phyloP scores from a whole-genome alignment of 495 filamentous ascomycete genomes.

The Viridothelium virens region DNA sequence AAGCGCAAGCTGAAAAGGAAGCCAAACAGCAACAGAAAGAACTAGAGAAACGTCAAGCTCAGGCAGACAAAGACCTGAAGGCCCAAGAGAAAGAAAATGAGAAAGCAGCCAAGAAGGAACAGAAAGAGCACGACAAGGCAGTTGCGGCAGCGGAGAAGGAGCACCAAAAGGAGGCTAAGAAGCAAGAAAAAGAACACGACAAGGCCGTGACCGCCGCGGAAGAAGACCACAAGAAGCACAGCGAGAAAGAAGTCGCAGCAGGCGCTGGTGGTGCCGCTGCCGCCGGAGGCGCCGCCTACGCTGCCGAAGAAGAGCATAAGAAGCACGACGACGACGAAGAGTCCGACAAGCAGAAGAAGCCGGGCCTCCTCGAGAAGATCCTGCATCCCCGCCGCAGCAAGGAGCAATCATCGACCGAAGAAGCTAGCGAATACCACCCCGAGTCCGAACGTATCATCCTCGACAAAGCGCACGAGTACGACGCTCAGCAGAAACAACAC shows the following conservation, averaged over 20 bases:
- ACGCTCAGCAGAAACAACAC: background rate
- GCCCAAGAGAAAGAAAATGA: background rate
- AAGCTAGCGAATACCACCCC: constrained; percentile 7
- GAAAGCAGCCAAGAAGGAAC: constrained; percentile 15
- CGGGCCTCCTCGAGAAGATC: constrained; percentile 20
- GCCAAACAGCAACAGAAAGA: constrained; percentile 20
- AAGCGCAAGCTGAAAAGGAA: constrained; percentile 14
- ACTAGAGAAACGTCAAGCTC: constrained; percentile 8
- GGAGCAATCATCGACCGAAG: constrained; percentile 14
- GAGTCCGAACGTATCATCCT: background rate
- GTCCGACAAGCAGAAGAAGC: constrained; percentile 22
- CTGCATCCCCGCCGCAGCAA: constrained; percentile 30
- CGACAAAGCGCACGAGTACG: constrained; percentile 20
- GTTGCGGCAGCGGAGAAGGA: constrained; percentile 15
- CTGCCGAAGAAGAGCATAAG: background rate
- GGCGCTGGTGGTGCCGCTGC: constrained; percentile 9
- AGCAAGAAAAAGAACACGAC: constrained; percentile 21
- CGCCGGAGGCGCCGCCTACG: background rate
- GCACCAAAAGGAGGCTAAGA: constrained; percentile 25
- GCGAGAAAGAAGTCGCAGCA: constrained; percentile 13
- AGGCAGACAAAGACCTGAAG: constrained; percentile 8
- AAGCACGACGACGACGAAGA: constrained; percentile 12
- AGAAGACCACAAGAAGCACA: constrained; percentile 25
- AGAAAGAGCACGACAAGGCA: constrained; percentile 18
- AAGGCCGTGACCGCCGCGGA: background rate